These are phyloP conservation scores for Endotrypanum monterogeii DNA, from an alignment of 208 protist species.

Conservation along the genomic window DNA sequence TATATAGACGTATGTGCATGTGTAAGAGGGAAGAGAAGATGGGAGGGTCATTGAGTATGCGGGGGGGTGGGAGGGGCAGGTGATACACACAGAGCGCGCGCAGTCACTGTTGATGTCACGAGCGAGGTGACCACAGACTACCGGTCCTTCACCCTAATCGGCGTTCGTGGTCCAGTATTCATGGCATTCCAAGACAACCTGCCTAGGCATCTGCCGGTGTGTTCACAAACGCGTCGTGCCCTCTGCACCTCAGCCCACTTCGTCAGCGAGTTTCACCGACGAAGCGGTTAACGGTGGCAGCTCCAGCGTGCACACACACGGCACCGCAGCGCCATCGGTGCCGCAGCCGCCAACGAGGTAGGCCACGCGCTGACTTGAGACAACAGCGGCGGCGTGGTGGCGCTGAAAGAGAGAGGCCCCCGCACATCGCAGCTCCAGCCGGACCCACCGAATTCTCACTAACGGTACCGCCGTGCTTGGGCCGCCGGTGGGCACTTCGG, in stretches of 20 bases:
- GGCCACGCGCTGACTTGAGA: slow-evolving; percentile 39
- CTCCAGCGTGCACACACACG: slow-evolving; percentile 13
- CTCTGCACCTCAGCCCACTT: neutral
- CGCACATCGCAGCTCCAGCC: slow-evolving; percentile 8
- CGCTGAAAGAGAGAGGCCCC: slow-evolving; percentile 14
- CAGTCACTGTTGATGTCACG: too few species aligned
- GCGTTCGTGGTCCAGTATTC: too few species aligned
- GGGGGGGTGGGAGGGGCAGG: too few species aligned
- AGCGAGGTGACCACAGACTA: too few species aligned
- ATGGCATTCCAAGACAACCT: too few species aligned
- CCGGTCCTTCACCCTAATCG: too few species aligned
- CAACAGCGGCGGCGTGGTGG: slow-evolving; percentile 43
- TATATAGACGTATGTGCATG: neutral
- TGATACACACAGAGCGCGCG: neutral
- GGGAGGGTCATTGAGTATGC: neutral
- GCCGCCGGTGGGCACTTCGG: slow-evolving; percentile 14
- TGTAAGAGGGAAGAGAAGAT: neutral
- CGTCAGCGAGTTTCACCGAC: slow-evolving; percentile 13
- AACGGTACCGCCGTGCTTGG: slow-evolving; percentile 2
- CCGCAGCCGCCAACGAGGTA: slow-evolving; percentile 57
- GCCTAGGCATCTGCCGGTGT: neutral
- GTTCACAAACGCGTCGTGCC: neutral
- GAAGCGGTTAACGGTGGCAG: slow-evolving; percentile 18
- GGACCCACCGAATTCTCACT: slow-evolving; percentile 27
- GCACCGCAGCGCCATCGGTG: slow-evolving; percentile 2